Base-by-base conservation (phyloP, 2,329 filamentous ascomycete species). In the Fusarium chuoi region DNA sequence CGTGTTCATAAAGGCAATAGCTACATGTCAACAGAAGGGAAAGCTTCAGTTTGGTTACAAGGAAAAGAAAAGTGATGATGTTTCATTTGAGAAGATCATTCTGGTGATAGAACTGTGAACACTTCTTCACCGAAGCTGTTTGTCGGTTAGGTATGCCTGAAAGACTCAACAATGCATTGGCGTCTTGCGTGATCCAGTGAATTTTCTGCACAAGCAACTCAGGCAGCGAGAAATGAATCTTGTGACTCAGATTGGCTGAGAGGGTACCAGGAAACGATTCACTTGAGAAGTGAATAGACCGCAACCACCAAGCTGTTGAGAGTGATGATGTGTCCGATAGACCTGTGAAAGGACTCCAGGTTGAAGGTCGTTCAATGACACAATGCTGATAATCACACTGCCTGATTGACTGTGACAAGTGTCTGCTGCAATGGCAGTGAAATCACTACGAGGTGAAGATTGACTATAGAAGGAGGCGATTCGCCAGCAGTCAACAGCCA, bases 31-130 rank as follows among this genome's bases (percentile, higher is more conserved):
- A 10, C 3, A 24, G 28, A 35, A 10, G 5, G 6, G 4, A 24
- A 15, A 9, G 11, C 1, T 2, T 10, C 8, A 13, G 2, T 24
- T 18, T 3, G 0, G 0, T 7, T 13, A 18, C 2, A 24, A 20
- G 5, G 4, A 7, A 7, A 35, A 5, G 8, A 2, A 7, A n/a
- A 35, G 8, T 20, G 6, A n/a, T 20, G 8, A 1, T 0, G 22
- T 3, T 35, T 35, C 4, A 10, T 8, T n/a, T 6, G n/a, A 35
- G 0, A 4, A 20, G n/a, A 15, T 20, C 3, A 51, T 20, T 4
- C 3, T 11, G 3, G 17, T 51, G 12, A 7, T 1, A 15, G 30
- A 20, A 14, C 5, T 24, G 30, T 35, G 17, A 35, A 20, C 7
- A 9, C 12, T 9, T 3, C 17, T 6, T 24, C 48, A 20, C 9